These are phyloP conservation scores for Trichocladium antarcticum DNA, from an alignment of 495 filamentous ascomycete genomes.

Conservation along the genomic window DNA sequence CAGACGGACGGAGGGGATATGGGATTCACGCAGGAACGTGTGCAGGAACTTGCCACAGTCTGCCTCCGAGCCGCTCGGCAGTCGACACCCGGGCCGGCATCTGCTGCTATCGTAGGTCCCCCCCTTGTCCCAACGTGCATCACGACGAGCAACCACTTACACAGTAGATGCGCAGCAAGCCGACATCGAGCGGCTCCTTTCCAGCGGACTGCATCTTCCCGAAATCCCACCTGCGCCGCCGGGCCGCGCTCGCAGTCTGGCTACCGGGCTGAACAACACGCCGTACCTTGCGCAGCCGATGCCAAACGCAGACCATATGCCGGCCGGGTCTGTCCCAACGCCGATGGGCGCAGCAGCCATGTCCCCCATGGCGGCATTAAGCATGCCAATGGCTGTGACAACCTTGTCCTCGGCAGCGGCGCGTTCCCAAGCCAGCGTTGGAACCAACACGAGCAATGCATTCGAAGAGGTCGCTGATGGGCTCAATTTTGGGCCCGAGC, in stretches of 20 bases:
- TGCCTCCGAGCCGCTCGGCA: slow-evolving; percentile 21
- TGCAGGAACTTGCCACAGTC: slow-evolving; percentile 20
- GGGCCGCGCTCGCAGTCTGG: slow-evolving; percentile 2
- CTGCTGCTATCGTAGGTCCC: slow-evolving; percentile 32
- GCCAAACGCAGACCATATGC: neutral
- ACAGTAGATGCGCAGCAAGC: slow-evolving; percentile 24
- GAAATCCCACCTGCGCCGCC: slow-evolving; percentile 1
- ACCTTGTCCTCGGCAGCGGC: slow-evolving; percentile 1
- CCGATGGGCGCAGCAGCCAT: neutral
- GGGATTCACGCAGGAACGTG: slow-evolving; percentile 20
- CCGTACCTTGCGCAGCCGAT: slow-evolving; percentile 7
- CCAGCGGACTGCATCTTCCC: slow-evolving; percentile 22
- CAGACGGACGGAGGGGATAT: slow-evolving; percentile 16
- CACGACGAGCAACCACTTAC: slow-evolving; percentile 5
- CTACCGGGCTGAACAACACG: slow-evolving; percentile 2
- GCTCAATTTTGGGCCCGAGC: slow-evolving; percentile 20
- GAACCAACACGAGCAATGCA: slow-evolving; percentile 21
- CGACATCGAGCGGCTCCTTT: slow-evolving; percentile 37
- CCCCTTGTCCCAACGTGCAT: neutral
- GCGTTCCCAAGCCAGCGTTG: slow-evolving; percentile 18
- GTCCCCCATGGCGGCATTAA: slow-evolving; percentile 1
- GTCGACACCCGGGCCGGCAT: slow-evolving; percentile 25
- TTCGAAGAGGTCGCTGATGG: slow-evolving; percentile 22
- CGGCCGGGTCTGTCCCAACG: neutral
- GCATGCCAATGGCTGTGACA: neutral